These are phyloP conservation scores for Periconia sp. DNA, from an alignment of 2,329 filamentous ascomycete genomes.

Conservation along the genomic window DNA sequence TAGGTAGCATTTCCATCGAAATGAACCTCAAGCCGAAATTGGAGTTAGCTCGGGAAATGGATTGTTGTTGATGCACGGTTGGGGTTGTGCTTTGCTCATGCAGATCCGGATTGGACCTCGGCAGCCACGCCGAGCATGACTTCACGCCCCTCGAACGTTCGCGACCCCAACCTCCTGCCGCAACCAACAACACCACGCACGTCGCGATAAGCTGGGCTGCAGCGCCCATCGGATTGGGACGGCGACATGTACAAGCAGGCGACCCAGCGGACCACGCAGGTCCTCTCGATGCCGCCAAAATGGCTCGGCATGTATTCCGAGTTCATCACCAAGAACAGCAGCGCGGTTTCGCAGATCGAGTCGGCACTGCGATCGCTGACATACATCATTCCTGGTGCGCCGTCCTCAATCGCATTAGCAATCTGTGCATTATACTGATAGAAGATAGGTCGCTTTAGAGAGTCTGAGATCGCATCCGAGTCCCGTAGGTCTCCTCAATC, in stretches of 20 bases:
- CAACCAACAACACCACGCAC: slow-evolving; percentile 21
- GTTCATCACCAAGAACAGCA: slow-evolving; percentile 93
- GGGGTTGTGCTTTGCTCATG: too few species aligned
- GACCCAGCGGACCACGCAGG: slow-evolving; percentile 48
- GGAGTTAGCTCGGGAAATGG: too few species aligned
- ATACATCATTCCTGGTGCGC: slow-evolving; percentile 88
- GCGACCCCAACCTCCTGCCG: slow-evolving; percentile 31
- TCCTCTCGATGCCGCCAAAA: slow-evolving; percentile 66
- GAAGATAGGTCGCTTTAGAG: slow-evolving; percentile 75
- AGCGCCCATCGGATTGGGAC: slow-evolving; percentile 24
- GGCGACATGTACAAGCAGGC: slow-evolving; percentile 46
- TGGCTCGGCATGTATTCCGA: slow-evolving; percentile 79
- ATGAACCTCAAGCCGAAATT: too few species aligned
- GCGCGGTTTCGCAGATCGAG: slow-evolving; percentile 94
- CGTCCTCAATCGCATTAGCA: slow-evolving; percentile 14
- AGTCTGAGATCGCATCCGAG: slow-evolving; percentile 94
- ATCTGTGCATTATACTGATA: slow-evolving; percentile 22
- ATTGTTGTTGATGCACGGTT: too few species aligned
- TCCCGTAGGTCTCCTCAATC: slow-evolving; percentile 60
- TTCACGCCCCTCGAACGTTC: slow-evolving; percentile 25
- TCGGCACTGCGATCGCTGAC: slow-evolving; percentile 89
- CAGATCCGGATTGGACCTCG: slow-evolving; percentile 43
- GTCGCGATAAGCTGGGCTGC: slow-evolving; percentile 14
- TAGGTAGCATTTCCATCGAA: too few species aligned
- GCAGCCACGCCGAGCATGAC: slow-evolving; percentile 33